A percentile compares a stretch with the other conserved stretches of the same genome.
These are phyloP conservation scores for Backusella westeae DNA, from an alignment of 192 early-diverging fungal genomes.

Conservation along the genomic window DNA sequence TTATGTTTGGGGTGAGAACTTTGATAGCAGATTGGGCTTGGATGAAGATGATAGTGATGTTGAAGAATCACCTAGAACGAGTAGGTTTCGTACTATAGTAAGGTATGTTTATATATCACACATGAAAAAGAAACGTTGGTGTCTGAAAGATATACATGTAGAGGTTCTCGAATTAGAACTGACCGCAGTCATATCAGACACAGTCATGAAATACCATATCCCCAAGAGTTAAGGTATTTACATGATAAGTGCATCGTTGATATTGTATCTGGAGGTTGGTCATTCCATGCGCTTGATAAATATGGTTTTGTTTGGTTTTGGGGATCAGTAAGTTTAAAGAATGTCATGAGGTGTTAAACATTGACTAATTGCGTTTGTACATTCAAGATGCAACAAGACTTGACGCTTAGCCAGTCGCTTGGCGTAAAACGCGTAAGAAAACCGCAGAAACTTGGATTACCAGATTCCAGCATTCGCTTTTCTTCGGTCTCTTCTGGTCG, in stretches of 20 bases:
- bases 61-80: not conserved
- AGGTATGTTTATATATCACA: not conserved
- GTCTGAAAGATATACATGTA: not conserved
- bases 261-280: slow-evolving; percentile 37
- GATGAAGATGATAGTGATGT: not conserved
- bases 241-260: slow-evolving; percentile 31
- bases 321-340: slow-evolving; percentile 21
- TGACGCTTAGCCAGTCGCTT: not conserved
- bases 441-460: not conserved
- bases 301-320: slow-evolving; percentile 31
- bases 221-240: slow-evolving; percentile 19
- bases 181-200: not conserved
- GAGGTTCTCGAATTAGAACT: not conserved
- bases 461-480: slow-evolving; percentile 6
- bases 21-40: slow-evolving; percentile 21
- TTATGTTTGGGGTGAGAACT: slow-evolving; percentile 33
- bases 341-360: not conserved
- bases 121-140: not conserved
- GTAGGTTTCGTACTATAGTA: not conserved
- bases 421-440: not conserved
- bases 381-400: slow-evolving; percentile 11
- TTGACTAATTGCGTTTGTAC: not conserved
- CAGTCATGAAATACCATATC: not conserved
- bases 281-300: slow-evolving; percentile 35
- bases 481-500: slow-evolving; percentile 27